Base-by-base conservation (phyloP, 2,329 filamentous ascomycete genomes). In the Tolypocladium endophyticum region DNA sequence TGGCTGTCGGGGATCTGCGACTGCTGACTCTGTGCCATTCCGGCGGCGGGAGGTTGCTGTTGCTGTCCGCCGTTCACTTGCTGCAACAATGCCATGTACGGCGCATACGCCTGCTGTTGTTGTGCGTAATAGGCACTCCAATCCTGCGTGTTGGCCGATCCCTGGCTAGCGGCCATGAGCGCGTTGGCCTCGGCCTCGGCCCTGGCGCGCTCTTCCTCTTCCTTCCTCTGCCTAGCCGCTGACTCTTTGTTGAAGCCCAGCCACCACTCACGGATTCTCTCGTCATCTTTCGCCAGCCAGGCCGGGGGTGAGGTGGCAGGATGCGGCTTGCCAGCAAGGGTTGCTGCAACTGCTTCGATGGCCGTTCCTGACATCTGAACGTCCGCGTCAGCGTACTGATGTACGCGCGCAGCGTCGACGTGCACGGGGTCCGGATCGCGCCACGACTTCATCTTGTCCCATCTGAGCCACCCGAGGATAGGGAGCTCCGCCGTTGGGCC, bases 241-340 rank as follows among this genome's bases (percentile, higher is more conserved):
- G 68, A 54, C 57, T 77, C 76, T 61, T 72, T 75, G 59, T 75
- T 74, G 62, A 77, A 79, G 0, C 80, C 81, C 14, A 76, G 69
- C 72, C 77, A 79, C 82, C 82, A 86, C 62, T 82, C 77, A 12
- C 77, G 76, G 0, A 78, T 72, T 61, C 76, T 76, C 38, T 77
- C 77, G 3, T 76, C 69, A 38, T 80, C 74, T 28, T 77, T 70
- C 12, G 70, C 71, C 63, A 85, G 75, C 76, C 81, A 83, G 23
- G 77, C 75, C 1, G 83, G 81, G 4, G 83, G 79, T 52, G 80
- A 75, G 1, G 67, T 77, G 2, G 81, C 71, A 18, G 81, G 82
- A 61, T 75, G 81, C 8, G 79, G 74, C 61, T 78, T 77, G 58
- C 73, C 73, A 53, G 73, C 73, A 11, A 83, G 68, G 45, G 71